Base-by-base conservation (phyloP, 2,329 filamentous ascomycete species). In the Cephalotrichum gorgonifer region DNA sequence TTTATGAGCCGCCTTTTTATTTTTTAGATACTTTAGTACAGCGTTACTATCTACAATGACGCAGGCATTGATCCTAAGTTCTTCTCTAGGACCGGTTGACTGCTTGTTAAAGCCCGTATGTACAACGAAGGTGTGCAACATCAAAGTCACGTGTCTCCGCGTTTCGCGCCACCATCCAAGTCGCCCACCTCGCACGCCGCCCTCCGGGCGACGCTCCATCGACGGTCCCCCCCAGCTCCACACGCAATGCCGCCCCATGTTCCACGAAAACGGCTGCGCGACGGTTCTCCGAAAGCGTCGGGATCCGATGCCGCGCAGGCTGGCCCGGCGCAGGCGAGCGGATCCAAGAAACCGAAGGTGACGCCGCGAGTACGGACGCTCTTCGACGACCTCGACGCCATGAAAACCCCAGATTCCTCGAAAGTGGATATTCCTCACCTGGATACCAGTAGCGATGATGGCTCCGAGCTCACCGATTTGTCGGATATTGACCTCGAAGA, bases 231-330 rank as follows among this genome's bases (percentile, higher is more conserved):
- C 11, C 14, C 15, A 39, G 22, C 9, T 39, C 35, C 4, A n/a
- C 35, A 4, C 48, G 63, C 44, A 38, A 88, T 88, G 84, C 82
- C 85, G 58, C 83, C 85, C 23, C 68, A 77, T 54, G 72, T 86
- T 15, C 73, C 81, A 44, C 79, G 81, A 56, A 89, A 88, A 66
- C 76, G 82, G 52, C 57, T 79, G 55, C 76, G 74, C 52, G 27
- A 61, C 44, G 58, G 67, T 54, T 54, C 53, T n/a, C 51, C 59
- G 22, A 56, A 53, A 42, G 23, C 46, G 31, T 42, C 46, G n/a
- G 26, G 27, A 9, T 14, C 46, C 12, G 28, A 6, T 17, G 27
- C 25, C 22, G 4, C 33, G 9, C 22, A 42, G 30, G 17, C 48
- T n/a, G 22, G 22, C 41, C 12, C 6, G 15, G 15, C 35, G 17